Conservation (phyloP, 768 basidiomycete species). For the Mycena belliarum region DNA sequence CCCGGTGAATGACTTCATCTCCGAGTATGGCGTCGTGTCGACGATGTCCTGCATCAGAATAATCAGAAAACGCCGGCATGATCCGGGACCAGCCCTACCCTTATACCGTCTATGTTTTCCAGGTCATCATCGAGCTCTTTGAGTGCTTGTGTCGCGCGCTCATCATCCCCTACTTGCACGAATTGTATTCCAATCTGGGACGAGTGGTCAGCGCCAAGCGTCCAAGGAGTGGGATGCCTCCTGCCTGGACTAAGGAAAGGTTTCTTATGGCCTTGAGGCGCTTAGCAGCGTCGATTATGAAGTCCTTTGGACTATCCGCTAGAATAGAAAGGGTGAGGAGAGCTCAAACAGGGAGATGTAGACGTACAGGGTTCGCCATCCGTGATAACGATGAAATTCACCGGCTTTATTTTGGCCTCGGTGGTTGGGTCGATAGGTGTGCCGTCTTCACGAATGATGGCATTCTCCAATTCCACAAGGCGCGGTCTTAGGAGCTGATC, state of each 20-base stretch:
- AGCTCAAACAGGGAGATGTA: too few species aligned
- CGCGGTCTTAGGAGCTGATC: slow-evolving; percentile 33
- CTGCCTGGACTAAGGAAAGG: slow-evolving; percentile 10
- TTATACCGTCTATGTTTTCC: slow-evolving; percentile 37
- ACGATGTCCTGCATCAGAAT: slow-evolving; percentile 8
- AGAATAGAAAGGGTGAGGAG: background rate
- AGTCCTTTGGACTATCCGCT: slow-evolving; percentile 54
- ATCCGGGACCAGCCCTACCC: slow-evolving; percentile 34
- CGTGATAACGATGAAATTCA: slow-evolving; percentile 63
- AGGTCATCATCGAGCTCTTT: slow-evolving; percentile 61
- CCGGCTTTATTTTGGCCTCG: slow-evolving; percentile 45
- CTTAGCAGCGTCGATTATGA: slow-evolving; percentile 46
- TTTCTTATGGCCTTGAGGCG: slow-evolving; percentile 46
- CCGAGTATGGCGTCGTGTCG: slow-evolving; percentile 14
- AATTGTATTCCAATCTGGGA: slow-evolving; percentile 66
- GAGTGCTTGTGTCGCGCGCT: slow-evolving; percentile 42
- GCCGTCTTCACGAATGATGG: slow-evolving; percentile 20
- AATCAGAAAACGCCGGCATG: background rate
- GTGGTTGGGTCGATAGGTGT: slow-evolving; percentile 17
- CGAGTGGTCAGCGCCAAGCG: background rate
- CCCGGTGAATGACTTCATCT: slow-evolving; percentile 10
- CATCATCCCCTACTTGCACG: slow-evolving; percentile 63
- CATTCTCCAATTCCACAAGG: slow-evolving; percentile 30
- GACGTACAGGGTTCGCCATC: slow-evolving; percentile 60
- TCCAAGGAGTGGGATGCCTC: background rate